Evolutionary conservation across 768 basidiomycete species (phyloP).

Genomic region (Tricholoma flavovirens): DNA sequence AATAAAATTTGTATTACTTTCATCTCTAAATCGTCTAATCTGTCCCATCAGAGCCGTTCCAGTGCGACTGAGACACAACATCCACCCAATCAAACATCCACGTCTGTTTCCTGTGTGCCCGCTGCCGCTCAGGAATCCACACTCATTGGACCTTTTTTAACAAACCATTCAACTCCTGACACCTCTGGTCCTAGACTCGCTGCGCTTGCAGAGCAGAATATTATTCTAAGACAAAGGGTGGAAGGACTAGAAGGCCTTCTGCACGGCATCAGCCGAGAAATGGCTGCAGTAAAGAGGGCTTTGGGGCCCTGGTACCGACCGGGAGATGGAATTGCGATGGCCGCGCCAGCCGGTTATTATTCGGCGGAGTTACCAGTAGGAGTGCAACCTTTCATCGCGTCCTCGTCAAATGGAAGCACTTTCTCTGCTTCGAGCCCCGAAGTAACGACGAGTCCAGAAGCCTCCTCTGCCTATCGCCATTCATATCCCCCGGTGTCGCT

Average conservation of each 20-base stretch:
- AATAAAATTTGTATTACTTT: not conserved
- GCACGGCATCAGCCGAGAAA: slow-evolving; percentile 47
- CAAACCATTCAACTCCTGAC: not conserved
- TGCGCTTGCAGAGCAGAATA: slow-evolving; percentile 57
- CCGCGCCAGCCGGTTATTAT: not conserved
- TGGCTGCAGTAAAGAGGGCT: slow-evolving; percentile 46
- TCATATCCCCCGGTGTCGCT: not conserved
- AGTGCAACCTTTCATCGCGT: slow-evolving; percentile 18
- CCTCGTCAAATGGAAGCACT: slow-evolving; percentile 19
- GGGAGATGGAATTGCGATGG: slow-evolving; percentile 2
- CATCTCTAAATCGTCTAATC: not conserved
- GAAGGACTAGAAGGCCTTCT: slow-evolving; percentile 53
- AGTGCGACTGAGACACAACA: not conserved
- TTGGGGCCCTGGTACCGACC: slow-evolving; percentile 47
- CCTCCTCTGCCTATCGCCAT: not conserved
- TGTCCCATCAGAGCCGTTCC: not conserved
- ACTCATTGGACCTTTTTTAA: not conserved
- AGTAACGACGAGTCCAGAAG: not conserved
- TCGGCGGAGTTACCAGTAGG: slow-evolving; percentile 21
- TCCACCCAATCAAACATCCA: not conserved
- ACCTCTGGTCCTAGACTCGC: slow-evolving; percentile 22
- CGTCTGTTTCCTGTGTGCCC: not conserved
- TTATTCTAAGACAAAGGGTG: slow-evolving; percentile 51
- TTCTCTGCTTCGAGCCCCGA: not conserved
- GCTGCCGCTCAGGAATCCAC: not conserved